phyloP scores from a whole-genome alignment of 2,329 filamentous ascomycete species.

The Colletotrichum falcatum region DNA sequence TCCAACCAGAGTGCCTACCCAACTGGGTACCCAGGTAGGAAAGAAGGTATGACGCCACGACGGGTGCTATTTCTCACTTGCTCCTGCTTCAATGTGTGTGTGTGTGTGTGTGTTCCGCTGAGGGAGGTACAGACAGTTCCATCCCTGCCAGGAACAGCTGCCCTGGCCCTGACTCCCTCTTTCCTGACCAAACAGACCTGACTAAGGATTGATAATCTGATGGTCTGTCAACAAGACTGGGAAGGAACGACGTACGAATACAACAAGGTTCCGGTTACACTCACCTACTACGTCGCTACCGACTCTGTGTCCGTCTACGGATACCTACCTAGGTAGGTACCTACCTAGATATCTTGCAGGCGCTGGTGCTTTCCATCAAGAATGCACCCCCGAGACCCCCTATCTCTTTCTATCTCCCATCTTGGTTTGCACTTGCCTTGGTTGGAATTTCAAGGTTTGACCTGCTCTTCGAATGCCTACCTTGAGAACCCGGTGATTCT shows the following conservation, averaged over 20 bases:
- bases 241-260: not conserved
- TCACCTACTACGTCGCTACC: no score
- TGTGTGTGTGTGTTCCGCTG: no score
- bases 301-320: no score
- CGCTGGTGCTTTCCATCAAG: not conserved
- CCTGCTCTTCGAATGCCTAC: not conserved
- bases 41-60: no score
- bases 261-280: not conserved
- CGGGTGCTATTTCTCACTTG: not conserved
- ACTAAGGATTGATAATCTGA: not conserved
- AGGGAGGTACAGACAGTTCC: not conserved
- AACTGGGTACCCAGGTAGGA: no score
- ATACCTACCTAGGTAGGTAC: no score
- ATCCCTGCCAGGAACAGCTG: not conserved
- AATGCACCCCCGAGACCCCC: not conserved
- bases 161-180: not conserved
- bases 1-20: no score
- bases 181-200: not conserved
- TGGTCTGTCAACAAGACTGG: not conserved
- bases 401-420: not conserved
- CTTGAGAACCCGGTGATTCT: not conserved
- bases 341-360: not conserved
- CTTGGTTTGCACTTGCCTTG: not conserved
- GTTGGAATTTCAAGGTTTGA: not conserved
- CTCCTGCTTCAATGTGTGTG: no score